These are phyloP conservation scores for Zanthoxylum bungeanum DNA, from an alignment of 345 rosid genomes.

Conservation along the genomic window DNA sequence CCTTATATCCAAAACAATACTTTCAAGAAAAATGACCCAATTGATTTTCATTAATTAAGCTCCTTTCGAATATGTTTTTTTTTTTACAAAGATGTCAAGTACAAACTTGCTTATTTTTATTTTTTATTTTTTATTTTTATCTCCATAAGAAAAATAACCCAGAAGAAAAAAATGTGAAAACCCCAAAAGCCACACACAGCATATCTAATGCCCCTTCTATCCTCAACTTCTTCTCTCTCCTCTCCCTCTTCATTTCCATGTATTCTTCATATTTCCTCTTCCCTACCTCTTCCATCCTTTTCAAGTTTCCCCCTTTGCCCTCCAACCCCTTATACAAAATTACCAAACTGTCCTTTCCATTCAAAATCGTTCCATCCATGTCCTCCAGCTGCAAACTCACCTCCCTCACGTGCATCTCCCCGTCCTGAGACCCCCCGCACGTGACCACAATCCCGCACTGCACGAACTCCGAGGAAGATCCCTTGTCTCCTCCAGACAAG, in stretches of 20 bases:
- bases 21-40: too few species aligned
- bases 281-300: conserved; percentile 27
- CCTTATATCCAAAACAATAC: too few species aligned
- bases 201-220: conserved; percentile 51
- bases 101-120: not conserved
- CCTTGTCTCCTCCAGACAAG: conserved; percentile 25
- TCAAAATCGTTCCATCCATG: conserved; percentile 60
- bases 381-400: conserved; percentile 67
- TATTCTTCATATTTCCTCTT: conserved; percentile 38
- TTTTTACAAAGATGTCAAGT: not conserved
- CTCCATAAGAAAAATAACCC: conserved; percentile 28
- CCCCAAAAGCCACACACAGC: conserved; percentile 44
- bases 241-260: conserved; percentile 42
- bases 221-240: conserved; percentile 45
- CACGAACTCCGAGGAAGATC: conserved; percentile 28
- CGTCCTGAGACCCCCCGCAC: conserved; percentile 39
- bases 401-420: conserved; percentile 67
- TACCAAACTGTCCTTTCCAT: conserved; percentile 62
- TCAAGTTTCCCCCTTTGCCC: conserved; percentile 47
- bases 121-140: conserved; percentile 6
- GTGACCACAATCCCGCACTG: conserved; percentile 54
- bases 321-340: conserved; percentile 37
- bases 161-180: conserved; percentile 33
- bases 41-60: not conserved
- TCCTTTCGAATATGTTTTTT: not conserved